These are phyloP conservation scores for Exophiala bonariae DNA, from an alignment of 2,329 filamentous ascomycete species.

Conservation along the genomic window DNA sequence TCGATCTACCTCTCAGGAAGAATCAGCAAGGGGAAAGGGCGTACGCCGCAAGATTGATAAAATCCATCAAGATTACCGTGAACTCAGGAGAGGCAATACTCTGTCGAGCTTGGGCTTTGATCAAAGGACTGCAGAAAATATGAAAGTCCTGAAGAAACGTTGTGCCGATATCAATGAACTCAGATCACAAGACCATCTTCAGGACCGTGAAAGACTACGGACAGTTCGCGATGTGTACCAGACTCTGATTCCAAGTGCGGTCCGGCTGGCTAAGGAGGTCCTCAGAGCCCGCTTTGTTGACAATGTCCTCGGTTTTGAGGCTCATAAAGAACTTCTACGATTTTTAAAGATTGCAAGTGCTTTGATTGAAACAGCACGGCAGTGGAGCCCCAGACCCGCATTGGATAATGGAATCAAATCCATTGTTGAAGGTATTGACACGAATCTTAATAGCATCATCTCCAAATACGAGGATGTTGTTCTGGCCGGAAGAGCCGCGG, in stretches of 20 bases:
- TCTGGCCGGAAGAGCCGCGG: too few relatives aligned
- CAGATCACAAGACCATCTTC: neutral
- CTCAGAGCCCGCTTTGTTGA: slow-evolving; percentile 15
- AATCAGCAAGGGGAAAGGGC: slow-evolving; percentile 13
- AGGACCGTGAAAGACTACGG: slow-evolving; percentile 4
- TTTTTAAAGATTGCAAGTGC: slow-evolving; percentile 10
- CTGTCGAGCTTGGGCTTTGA: too few relatives aligned
- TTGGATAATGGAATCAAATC: slow-evolving; percentile 14
- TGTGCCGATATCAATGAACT: neutral
- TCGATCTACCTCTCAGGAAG: slow-evolving; percentile 1
- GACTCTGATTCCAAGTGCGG: slow-evolving; percentile 19
- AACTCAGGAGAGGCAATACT: neutral
- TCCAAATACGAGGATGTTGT: neutral
- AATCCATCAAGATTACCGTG: neutral
- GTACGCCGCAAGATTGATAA: slow-evolving; percentile 4
- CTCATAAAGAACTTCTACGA: slow-evolving; percentile 11
- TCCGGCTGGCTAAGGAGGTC: slow-evolving; percentile 15
- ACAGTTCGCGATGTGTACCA: slow-evolving; percentile 23
- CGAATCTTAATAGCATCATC: slow-evolving; percentile 11
- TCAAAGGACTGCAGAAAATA: neutral
- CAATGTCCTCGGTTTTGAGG: slow-evolving; percentile 3
- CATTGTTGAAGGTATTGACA: slow-evolving; percentile 15
- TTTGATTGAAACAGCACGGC: slow-evolving; percentile 4
- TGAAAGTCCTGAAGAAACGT: neutral
- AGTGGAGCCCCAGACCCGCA: slow-evolving; percentile 16